These are phyloP conservation scores for Picea engelmannii DNA, from an alignment of 83 land plant species.

Conservation along the genomic window DNA sequence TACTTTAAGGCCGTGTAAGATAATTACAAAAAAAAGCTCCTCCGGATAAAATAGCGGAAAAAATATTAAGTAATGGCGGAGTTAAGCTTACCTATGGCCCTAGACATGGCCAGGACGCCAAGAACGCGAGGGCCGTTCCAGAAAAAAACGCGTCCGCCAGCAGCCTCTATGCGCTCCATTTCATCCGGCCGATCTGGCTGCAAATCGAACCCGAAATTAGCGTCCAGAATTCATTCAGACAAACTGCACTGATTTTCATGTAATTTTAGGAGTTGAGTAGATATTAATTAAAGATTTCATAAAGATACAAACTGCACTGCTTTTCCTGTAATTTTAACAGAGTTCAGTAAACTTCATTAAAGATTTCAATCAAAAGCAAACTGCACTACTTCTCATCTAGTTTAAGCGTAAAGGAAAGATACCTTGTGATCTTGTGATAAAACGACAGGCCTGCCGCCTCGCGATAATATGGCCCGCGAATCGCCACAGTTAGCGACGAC, in stretches of 20 bases:
- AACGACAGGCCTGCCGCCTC: slow-evolving; percentile 44
- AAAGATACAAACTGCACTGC: too few relatives aligned
- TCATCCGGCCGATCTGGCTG: slow-evolving; percentile 85
- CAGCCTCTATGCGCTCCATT: slow-evolving; percentile 55
- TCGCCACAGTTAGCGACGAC: slow-evolving; percentile 77
- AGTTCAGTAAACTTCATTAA: too few relatives aligned
- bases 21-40: not conserved
- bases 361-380: too few relatives aligned
- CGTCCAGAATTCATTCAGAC: too few relatives aligned
- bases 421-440: slow-evolving; percentile 78
- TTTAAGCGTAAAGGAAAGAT: too few relatives aligned
- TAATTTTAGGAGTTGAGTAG: too few relatives aligned
- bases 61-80: not conserved
- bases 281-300: too few relatives aligned
- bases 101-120: slow-evolving; percentile 77
- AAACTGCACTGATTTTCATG: too few relatives aligned
- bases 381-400: too few relatives aligned
- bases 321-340: too few relatives aligned
- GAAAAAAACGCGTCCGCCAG: slow-evolving; percentile 76
- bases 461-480: slow-evolving; percentile 29
- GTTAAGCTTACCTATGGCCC: slow-evolving; percentile 62
- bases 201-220: slow-evolving; percentile 2
- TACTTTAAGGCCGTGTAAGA: not conserved
- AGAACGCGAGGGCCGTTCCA: slow-evolving; percentile 74
- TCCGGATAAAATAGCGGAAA: not conserved